These are phyloP conservation scores for Leucocoprinus leucothites DNA, from an alignment of 768 basidiomycete genomes.

Conservation along the genomic window DNA sequence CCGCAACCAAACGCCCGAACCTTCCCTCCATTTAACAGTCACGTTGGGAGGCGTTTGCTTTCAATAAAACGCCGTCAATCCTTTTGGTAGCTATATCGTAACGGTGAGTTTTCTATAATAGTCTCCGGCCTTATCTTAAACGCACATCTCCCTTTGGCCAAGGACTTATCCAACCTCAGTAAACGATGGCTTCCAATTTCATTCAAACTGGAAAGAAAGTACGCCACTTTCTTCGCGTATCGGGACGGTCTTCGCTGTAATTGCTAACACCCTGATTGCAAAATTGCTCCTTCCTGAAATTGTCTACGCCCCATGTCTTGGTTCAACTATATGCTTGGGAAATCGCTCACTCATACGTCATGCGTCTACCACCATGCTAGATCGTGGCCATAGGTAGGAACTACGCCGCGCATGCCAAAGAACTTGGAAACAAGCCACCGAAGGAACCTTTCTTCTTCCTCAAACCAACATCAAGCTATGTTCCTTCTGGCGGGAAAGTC, in stretches of 20 bases:
- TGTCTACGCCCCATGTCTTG: neutral
- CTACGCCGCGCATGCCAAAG: slow-evolving; percentile 88
- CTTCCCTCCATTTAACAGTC: too few relatives aligned
- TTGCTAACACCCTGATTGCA: too few relatives aligned
- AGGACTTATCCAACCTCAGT: neutral
- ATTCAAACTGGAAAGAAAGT: slow-evolving; percentile 37
- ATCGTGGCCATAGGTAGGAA: slow-evolving; percentile 97
- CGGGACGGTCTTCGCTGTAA: too few relatives aligned
- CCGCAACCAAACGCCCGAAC: too few relatives aligned
- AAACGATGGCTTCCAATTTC: slow-evolving; percentile 30
- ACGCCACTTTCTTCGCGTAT: neutral
- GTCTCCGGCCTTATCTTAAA: too few relatives aligned
- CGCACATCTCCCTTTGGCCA: neutral
- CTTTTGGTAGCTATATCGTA: too few relatives aligned
- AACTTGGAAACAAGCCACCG: slow-evolving; percentile 84
- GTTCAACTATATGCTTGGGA: neutral
- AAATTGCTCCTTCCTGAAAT: too few relatives aligned
- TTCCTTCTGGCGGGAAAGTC: slow-evolving; percentile 71
- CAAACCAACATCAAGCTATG: slow-evolving; percentile 91
- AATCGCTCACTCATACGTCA: neutral
- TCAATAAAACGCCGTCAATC: too few relatives aligned
- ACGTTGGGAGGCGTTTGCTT: too few relatives aligned
- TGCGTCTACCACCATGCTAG: slow-evolving; percentile 29
- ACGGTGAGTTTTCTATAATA: too few relatives aligned
- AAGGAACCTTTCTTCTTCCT: slow-evolving; percentile 98